These are phyloP conservation scores for Daldinia bambusicola DNA, from an alignment of 495 filamentous ascomycete genomes.

Conservation along the genomic window DNA sequence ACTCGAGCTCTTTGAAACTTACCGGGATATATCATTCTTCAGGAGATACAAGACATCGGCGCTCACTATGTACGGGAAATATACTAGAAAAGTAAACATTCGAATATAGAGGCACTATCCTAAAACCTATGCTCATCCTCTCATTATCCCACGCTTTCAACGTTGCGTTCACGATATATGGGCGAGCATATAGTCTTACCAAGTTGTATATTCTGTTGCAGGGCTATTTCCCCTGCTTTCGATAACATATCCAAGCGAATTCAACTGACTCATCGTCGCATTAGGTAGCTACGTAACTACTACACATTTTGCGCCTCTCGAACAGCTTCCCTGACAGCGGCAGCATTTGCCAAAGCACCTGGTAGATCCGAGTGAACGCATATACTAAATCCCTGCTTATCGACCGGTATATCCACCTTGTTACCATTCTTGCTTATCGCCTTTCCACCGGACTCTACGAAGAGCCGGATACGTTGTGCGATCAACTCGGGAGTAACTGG, in stretches of 20 bases:
- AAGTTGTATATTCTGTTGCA: too few species aligned
- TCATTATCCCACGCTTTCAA: too few species aligned
- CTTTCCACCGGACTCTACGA: slow-evolving; percentile 14
- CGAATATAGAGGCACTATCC: too few species aligned
- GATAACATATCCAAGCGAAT: neutral
- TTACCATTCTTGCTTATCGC: slow-evolving; percentile 18
- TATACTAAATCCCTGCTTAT: slow-evolving; percentile 39
- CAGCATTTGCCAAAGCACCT: slow-evolving; percentile 41
- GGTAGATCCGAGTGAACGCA: slow-evolving; percentile 46
- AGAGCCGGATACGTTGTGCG: slow-evolving; percentile 10
- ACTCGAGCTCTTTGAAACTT: too few species aligned
- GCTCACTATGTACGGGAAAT: too few species aligned
- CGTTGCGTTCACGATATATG: too few species aligned
- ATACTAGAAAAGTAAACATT: too few species aligned
- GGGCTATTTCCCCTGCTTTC: too few species aligned
- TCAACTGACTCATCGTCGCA: neutral
- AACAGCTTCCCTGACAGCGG: slow-evolving; percentile 30
- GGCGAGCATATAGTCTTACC: too few species aligned
- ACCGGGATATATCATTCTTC: too few species aligned
- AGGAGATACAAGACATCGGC: too few species aligned
- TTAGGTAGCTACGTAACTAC: neutral
- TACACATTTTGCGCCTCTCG: neutral
- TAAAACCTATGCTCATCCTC: too few species aligned
- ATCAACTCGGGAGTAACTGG: slow-evolving; percentile 31
- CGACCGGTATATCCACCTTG: slow-evolving; percentile 29